Base-by-base conservation (phyloP, 2,329 filamentous ascomycete species). In the Arachnopeziza araneosa region DNA sequence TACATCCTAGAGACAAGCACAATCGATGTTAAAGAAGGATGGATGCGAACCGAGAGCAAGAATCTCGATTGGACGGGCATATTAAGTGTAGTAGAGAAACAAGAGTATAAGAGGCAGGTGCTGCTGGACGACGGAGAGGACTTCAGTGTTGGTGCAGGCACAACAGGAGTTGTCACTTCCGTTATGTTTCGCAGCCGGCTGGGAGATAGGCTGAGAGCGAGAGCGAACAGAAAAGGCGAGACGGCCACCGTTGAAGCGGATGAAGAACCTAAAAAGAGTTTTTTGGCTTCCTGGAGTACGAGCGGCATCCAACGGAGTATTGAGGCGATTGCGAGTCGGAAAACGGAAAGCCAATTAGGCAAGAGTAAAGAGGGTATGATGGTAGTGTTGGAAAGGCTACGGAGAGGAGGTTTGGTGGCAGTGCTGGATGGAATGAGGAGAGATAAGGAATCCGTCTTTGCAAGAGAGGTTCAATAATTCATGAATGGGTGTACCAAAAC, bases 341-440 rank as follows among this genome's bases (percentile, higher is more conserved):
- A 90, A 71, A 91, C 90, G 5, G 83, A 88, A 65, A 87, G 89
- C 68, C 89, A 90, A 71, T 81, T 93, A 68, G 86, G 87, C 56
- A 93, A 93, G 77, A 90, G 89, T 67, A 85, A 88, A 55, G 88
- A 93, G 72, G 90, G 90, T 54, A 93, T 95, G 90, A 86, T 84
- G 59, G 84, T 93, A 48, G 90, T 95, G 9, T 79, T 95, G 23
- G 88, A 92, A 74, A 80, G 90, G 54, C 73, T 90, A 70, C 78
- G 87, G 57, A 78, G 79, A 60, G 87, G 87, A 49, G 88, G 87
- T 0, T 76, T 90, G 21, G 84, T 88, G 19, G 86, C 75, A 23
- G 87, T 89, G n/a, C 75, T 90, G 30, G 87, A 89, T 65, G 86
- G 85, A 26, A 89, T 89, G 86, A 78, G 84, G 56, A 76, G 78